Base-by-base conservation (phyloP, 495 filamentous ascomycete species). In the Aspergillus coremiiformis region DNA sequence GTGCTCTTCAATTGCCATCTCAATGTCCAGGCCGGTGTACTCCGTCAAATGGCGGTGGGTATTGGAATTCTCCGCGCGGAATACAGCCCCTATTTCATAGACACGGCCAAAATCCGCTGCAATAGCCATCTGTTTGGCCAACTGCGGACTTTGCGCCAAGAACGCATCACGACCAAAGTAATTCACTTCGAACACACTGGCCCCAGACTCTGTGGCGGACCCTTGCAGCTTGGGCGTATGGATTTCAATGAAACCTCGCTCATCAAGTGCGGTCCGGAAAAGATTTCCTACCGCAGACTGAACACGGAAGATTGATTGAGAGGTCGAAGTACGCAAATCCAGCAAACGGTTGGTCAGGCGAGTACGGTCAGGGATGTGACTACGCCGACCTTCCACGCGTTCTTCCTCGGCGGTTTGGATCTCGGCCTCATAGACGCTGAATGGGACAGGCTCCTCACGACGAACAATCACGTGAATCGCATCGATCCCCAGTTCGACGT, bases 41-140 rank as follows among this genome's bases (percentile, higher is more conserved):
- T 95, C 92, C 3, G 90, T 96, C 83, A 96, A 84, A 63, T 96
- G 92, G 48, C 92, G 80, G 55, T 94, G 89, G 0, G 92, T 96
- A 60, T 95, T 95, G 39, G 84, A 89, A 70, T 96, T 96, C 73
- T 96, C 90, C 2, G 92, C 92, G 52, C 89, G 81, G 78, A 95
- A 96, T 4, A 96, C 90, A 0, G 87, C 84, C 3, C 87, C 88
- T 43, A 95, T 85, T 63, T 91, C 85, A 62, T 89, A 96, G 15
- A 96, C 91, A 48, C 86, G 83, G 61, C 88, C 83, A 55, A 92
- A 83, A 44, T 93, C 91, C 42, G 89, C 86, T 12, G 90, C 87
- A 54, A 96, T 93, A 51, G 89, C 83, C 78, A 92, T 88, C 63
- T 97, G 92, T 71, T 97, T 96, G 52, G 93, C 91, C 53, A 97